Conservation (phyloP, 257 asterid species). For the Orobanche coerulescens region DNA sequence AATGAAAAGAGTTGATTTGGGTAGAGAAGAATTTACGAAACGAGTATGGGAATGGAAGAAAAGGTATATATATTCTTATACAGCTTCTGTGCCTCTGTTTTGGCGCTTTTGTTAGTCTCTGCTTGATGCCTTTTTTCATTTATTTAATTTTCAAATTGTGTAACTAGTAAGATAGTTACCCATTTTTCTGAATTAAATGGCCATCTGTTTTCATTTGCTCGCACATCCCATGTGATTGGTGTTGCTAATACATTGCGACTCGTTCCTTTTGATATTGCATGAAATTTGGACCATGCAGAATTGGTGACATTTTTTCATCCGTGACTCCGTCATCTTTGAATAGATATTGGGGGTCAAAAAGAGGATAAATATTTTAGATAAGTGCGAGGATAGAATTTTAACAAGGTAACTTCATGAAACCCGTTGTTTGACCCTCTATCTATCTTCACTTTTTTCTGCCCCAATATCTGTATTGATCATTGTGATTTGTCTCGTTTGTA, state of each 20-base stretch:
- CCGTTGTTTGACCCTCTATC: neutral
- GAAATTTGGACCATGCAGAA: slow-evolving; percentile 2
- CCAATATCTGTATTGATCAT: neutral
- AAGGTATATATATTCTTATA: slow-evolving; percentile 45
- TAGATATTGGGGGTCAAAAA: neutral
- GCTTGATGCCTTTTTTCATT: neutral
- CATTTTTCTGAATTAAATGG: neutral
- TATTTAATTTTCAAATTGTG: slow-evolving; percentile 4
- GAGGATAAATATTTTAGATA: slow-evolving; percentile 2
- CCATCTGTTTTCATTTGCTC: neutral
- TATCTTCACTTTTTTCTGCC: neutral
- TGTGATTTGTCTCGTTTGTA: neutral
- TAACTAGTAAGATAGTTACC: neutral
- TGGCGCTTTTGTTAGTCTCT: slow-evolving; percentile 9
- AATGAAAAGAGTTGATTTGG: slow-evolving; percentile 75
- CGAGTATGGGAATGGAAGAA: slow-evolving; percentile 99
- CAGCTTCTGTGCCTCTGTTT: slow-evolving; percentile 25
- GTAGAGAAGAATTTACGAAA: slow-evolving; percentile 83
- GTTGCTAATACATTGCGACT: neutral
- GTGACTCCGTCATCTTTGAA: neutral
- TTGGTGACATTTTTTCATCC: neutral
- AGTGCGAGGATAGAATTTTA: neutral
- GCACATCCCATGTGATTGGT: neutral
- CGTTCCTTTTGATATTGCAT: slow-evolving; percentile 1
- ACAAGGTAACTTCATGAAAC: neutral